Evolutionary conservation across 164 flowering plant species (phyloP), one percentile per base, ranked within the genome.

Genomic region (Umbellularia californica): DNA sequence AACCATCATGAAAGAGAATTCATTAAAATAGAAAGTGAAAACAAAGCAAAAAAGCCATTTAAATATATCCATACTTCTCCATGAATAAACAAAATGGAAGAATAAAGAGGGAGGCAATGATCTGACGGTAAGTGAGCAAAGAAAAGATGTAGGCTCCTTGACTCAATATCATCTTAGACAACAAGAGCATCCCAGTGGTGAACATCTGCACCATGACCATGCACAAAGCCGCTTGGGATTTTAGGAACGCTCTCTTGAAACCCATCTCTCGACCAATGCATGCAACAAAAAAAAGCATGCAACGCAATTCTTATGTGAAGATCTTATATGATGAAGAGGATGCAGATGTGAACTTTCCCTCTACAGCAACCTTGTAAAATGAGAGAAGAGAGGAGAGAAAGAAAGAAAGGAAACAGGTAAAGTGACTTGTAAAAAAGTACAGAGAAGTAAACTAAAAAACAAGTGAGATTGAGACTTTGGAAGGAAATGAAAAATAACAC

Each of bases 91-190:
- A 89, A 33, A 89, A 77, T 41, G 91, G 91, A 5, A 81, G 80
- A 7, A 89, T 80, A 55, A 84, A 82, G 14, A 86, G 1, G 22
- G 90, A 84, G 23, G 87, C 93, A 55, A 89, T 82, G 7, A 87
- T 12, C 50, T 82, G 83, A 19, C 93, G 86, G 65, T 89, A 89
- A 0, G 86, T 72, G 77, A 88, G 70, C 41, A 89, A 77, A 9
- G 90, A 87, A 33, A 86, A 85, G 24, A 89, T 60, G 77, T 88
- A 88, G 27, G 78, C 78, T 0, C 90, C 93, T 19, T 83, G 60
- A 19, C 20, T 64, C 20, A 89, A 35, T 5, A 85, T 78, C 1
- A 87, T 73, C 50, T 78, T 76, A 0, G 90, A 83, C 1, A 89
- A 82, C 0, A 89, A 65, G 64, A 83, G 85, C 75, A 85, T 20